Percentiles rank a stretch among this genome's conserved stretches.
Evolutionary conservation across 176 grass and related monocot genomes (phyloP).

Genomic region (Rhynchospora tenuis): DNA sequence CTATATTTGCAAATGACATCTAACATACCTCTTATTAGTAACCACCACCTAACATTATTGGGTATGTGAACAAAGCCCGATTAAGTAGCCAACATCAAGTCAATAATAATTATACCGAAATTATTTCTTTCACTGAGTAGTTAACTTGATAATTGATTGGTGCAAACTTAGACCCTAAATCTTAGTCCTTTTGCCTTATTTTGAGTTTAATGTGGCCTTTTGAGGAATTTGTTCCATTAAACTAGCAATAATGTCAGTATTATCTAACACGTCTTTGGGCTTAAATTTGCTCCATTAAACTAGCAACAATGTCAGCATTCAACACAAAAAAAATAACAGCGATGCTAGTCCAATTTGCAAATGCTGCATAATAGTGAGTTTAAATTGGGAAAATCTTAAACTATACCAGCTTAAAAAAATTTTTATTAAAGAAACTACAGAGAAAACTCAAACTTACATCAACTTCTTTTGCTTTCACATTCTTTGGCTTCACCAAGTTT

Average conservation of each 20-base stretch:
- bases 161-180: too few relatives aligned
- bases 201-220: neutral
- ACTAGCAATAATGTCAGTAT: neutral
- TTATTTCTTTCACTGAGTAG: too few relatives aligned
- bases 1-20: too few relatives aligned
- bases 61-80: too few relatives aligned
- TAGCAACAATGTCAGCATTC: neutral
- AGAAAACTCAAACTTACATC: slow-evolving; percentile 69
- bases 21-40: too few relatives aligned
- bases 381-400: neutral
- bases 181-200: neutral
- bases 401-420: neutral
- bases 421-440: neutral
- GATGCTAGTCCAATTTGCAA: neutral
- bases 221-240: neutral
- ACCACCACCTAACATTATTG: too few relatives aligned
- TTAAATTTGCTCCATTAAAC: neutral
- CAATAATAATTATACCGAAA: too few relatives aligned
- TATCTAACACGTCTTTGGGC: neutral
- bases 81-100: too few relatives aligned
- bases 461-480: slow-evolving; percentile 86
- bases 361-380: neutral
- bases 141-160: too few relatives aligned
- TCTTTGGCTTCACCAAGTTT: slow-evolving; percentile 77
- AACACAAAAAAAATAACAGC: neutral